Evolutionary conservation across 441 rosid genomes (phyloP), one percentile per base, ranked within the genome.

Genomic region (Jatropha podagrica): DNA sequence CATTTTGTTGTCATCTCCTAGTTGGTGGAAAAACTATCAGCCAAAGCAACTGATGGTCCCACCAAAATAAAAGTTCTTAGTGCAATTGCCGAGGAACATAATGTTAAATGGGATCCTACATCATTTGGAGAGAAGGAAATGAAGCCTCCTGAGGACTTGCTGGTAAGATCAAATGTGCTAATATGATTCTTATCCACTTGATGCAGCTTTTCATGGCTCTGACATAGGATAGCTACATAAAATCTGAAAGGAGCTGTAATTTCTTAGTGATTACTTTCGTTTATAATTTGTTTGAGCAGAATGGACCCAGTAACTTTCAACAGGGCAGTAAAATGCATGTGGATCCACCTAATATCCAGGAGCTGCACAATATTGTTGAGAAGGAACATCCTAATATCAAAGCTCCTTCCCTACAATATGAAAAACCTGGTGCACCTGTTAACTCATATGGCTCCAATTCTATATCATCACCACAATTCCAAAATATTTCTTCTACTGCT

Each of bases 21-120:
- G 99, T 66, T 96, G 85, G 88, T 91, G 58, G 99, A 94, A 63
- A 96, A 94, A 78, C 78, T 96, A 74, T 92, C 99, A 32, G 89
- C 85, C 68, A 90, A 84, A 78, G 85, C 97, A 42, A 98, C 98
- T 0, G 96, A 94, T 86, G 97, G 94, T 77, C 94, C 87, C 40
- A 83, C 94, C 54, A 96, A 94, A 80, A 73, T 94, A 41, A 92
- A 92, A 76, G 88, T 92, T 80, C 80, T 96, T 81, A 86, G 76
- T 73, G 88, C 87, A 63, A 96, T 94, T 68, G 98, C 97, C 23
- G 83, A 80, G 77, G 95, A 94, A 72, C 92, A 92, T 59, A 87
- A 91, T 74, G 78, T 94, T 62, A 83, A 84, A 18, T 96, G 99
- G 98, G 93, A 94, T 70, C 91, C 96, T 32, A 70, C 78, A 64